A percentile compares a stretch with the other conserved stretches of the same genome.
phyloP scores from a whole-genome alignment of 2,329 filamentous ascomycete species.

The Stagonosporopsis cucurbitacearum region DNA sequence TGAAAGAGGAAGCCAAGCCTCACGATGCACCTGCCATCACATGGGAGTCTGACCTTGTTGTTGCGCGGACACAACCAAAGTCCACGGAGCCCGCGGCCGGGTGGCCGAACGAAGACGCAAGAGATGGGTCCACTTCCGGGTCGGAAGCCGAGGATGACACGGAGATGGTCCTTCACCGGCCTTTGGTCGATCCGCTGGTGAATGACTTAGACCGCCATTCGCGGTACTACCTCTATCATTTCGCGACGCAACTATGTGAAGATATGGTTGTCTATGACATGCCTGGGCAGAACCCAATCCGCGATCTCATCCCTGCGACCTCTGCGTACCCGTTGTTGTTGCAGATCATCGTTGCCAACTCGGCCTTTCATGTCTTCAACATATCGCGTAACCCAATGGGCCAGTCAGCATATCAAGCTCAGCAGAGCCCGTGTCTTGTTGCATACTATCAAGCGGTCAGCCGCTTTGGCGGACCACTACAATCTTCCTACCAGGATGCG shows the following conservation, averaged over 20 bases:
- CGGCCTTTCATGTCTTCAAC: slow-evolving; percentile 56
- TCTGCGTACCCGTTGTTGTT: slow-evolving; percentile 54
- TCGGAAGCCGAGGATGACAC: slow-evolving; percentile 17
- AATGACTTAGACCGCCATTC: slow-evolving; percentile 58
- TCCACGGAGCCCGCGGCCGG: slow-evolving; percentile 1
- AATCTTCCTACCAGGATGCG: slow-evolving; percentile 44
- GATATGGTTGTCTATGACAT: slow-evolving; percentile 60
- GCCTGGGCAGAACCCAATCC: slow-evolving; percentile 56
- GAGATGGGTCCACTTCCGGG: slow-evolving; percentile 3
- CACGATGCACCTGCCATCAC: slow-evolving; percentile 26
- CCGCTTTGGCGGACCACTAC: slow-evolving; percentile 47
- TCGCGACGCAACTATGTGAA: slow-evolving; percentile 59
- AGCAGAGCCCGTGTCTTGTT: slow-evolving; percentile 42
- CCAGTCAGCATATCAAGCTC: slow-evolving; percentile 42
- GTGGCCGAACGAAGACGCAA: background rate
- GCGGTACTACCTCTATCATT: slow-evolving; percentile 57
- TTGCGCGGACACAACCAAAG: slow-evolving; percentile 9
- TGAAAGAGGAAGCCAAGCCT: slow-evolving; percentile 35
- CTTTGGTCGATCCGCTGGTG: slow-evolving; percentile 62
- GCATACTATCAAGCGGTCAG: slow-evolving; percentile 47
- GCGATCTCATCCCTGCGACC: slow-evolving; percentile 56
- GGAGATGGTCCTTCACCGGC: slow-evolving; percentile 45
- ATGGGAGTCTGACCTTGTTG: slow-evolving; percentile 25
- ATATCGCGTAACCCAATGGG: slow-evolving; percentile 45
- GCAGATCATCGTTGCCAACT: slow-evolving; percentile 56